phyloP scores from a whole-genome alignment of 352 stramenopile species.

The Phytophthora litchii region DNA sequence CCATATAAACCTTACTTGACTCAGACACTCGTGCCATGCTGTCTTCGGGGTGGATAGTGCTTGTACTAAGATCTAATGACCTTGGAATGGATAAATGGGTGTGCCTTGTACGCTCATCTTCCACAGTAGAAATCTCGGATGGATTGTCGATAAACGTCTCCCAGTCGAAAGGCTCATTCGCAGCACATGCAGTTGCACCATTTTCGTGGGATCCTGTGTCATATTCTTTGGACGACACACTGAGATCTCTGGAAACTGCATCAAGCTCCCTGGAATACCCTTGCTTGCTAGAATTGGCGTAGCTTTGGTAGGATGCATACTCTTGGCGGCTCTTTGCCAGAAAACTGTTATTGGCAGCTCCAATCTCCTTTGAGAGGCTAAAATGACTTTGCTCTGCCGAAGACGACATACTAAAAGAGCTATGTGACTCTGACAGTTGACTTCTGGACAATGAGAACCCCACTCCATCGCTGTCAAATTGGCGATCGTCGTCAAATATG shows the following conservation, averaged over 20 bases:
- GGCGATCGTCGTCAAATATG: slow-evolving; percentile 36
- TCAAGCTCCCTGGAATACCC: slow-evolving; percentile 28
- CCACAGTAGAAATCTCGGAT: slow-evolving; percentile 40
- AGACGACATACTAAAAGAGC: slow-evolving; percentile 26
- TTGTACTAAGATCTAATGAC: slow-evolving; percentile 28
- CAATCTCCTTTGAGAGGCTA: slow-evolving; percentile 22
- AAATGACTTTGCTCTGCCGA: slow-evolving; percentile 19
- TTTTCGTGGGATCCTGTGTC: slow-evolving; percentile 10
- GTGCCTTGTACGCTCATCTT: slow-evolving; percentile 25
- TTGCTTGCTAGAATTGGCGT: slow-evolving; percentile 11
- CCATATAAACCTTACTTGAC: not conserved
- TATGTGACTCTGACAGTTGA: slow-evolving; percentile 50
- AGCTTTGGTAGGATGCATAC: slow-evolving; percentile 9
- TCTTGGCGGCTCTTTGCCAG: slow-evolving; percentile 7
- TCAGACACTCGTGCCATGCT: slow-evolving; percentile 15
- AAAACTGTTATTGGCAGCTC: slow-evolving; percentile 6
- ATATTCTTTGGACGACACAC: slow-evolving; percentile 18
- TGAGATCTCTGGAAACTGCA: slow-evolving; percentile 24
- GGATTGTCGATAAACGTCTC: slow-evolving; percentile 67
- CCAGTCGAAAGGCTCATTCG: slow-evolving; percentile 55
- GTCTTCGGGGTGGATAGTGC: slow-evolving; percentile 29
- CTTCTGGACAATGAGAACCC: slow-evolving; percentile 64
- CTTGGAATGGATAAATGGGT: slow-evolving; percentile 13
- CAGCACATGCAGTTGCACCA: slow-evolving; percentile 17
- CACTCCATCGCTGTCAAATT: slow-evolving; percentile 35